These are phyloP conservation scores for Peronospora belbahrii DNA, from an alignment of 352 stramenopile genomes.

Conservation along the genomic window DNA sequence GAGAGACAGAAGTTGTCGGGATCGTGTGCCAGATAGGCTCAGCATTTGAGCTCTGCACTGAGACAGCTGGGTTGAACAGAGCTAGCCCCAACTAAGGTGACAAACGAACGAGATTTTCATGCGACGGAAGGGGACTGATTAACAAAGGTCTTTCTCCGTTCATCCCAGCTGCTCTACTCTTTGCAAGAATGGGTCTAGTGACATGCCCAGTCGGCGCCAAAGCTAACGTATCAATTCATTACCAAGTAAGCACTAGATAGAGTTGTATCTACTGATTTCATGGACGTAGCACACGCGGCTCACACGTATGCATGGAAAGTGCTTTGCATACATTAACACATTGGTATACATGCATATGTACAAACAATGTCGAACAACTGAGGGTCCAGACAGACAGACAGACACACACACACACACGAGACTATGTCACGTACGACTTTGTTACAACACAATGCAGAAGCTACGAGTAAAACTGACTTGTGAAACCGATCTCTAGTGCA, in stretches of 20 bases:
- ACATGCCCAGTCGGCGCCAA: too few species aligned
- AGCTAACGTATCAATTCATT: too few species aligned
- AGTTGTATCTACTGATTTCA: not conserved
- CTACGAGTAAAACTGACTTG: too few species aligned
- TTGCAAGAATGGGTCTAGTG: not conserved
- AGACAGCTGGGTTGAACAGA: conserved; percentile 23
- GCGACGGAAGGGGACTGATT: conserved; percentile 1
- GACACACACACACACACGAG: too few species aligned
- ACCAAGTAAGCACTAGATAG: not conserved
- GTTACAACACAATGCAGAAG: too few species aligned
- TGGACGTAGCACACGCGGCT: not conserved
- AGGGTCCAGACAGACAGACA: too few species aligned
- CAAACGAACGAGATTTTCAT: conserved; percentile 14
- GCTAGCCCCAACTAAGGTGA: too few species aligned
- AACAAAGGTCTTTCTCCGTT: conserved; percentile 4
- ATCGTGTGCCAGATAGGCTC: conserved; percentile 22
- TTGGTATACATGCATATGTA: not conserved
- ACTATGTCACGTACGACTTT: not conserved
- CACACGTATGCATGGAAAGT: not conserved
- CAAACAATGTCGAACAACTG: too few species aligned
- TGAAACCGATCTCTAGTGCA: too few species aligned
- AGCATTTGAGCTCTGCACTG: conserved; percentile 10
- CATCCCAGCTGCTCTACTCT: conserved; percentile 11
- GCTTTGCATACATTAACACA: not conserved
- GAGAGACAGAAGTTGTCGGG: conserved; percentile 26